These are phyloP conservation scores for Aspergillus ibericus DNA, from an alignment of 2,329 filamentous ascomycete genomes.

Conservation along the genomic window DNA sequence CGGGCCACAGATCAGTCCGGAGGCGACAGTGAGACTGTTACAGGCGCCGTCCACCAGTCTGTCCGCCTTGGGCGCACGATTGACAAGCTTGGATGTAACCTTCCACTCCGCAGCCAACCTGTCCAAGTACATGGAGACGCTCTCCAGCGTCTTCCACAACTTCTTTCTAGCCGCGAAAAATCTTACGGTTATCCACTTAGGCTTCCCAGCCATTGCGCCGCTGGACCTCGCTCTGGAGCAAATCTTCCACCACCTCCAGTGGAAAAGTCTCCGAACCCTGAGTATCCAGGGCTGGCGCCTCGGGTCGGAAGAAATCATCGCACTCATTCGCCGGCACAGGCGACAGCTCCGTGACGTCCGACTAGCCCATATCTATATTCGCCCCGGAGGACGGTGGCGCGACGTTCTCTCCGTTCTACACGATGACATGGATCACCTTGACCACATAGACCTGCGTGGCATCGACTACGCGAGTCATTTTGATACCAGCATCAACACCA, in stretches of 20 bases:
- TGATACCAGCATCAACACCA: conserved; percentile 38
- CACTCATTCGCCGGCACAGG: conserved; percentile 56
- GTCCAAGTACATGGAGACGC: conserved; percentile 56
- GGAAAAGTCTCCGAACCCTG: conserved; percentile 62
- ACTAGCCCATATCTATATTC: conserved; percentile 61
- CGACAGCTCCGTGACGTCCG: conserved; percentile 59
- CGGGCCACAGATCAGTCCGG: conserved; percentile 62
- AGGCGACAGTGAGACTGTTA: conserved; percentile 56
- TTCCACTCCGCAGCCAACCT: conserved; percentile 61
- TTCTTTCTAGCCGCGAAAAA: conserved; percentile 61
- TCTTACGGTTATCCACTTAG: conserved; percentile 63
- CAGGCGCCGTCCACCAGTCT: conserved; percentile 50
- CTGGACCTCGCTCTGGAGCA: conserved; percentile 59
- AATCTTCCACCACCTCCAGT: conserved; percentile 63
- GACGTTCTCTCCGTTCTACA: conserved; percentile 60
- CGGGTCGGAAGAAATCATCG: conserved; percentile 60
- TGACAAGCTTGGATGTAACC: conserved; percentile 64
- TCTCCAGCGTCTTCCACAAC: conserved; percentile 58
- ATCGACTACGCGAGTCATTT: conserved; percentile 61
- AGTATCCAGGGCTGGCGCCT: conserved; percentile 67
- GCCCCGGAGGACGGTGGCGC: conserved; percentile 60
- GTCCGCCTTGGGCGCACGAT: conserved; percentile 53
- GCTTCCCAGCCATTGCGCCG: conserved; percentile 60
- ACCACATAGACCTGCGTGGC: conserved; percentile 63
- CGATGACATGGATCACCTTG: conserved; percentile 56